These are phyloP conservation scores for Fonsecaea pedrosoi DNA, from an alignment of 2,329 filamentous ascomycete genomes.

Conservation along the genomic window DNA sequence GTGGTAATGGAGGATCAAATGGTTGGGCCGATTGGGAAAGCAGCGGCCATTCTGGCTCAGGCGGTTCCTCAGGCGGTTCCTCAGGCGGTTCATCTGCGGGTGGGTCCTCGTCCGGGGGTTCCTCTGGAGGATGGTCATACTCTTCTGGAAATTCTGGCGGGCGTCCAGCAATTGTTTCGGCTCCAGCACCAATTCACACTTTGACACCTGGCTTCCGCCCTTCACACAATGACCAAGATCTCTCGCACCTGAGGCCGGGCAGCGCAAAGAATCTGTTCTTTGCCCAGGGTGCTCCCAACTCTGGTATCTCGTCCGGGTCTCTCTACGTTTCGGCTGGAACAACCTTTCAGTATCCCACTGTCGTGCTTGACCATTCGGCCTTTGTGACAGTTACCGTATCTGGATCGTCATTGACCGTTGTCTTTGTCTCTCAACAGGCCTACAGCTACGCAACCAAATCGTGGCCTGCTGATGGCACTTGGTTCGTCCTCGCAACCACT, in stretches of 20 bases:
- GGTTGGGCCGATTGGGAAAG: background rate
- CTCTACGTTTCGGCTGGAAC: background rate
- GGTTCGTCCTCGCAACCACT: background rate
- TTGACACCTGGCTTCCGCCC: background rate
- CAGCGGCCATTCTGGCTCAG: background rate
- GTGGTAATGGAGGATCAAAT: background rate
- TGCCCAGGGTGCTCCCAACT: background rate
- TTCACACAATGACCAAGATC: slow-evolving; percentile 1
- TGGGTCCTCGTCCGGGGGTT: background rate
- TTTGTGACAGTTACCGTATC: slow-evolving; percentile 1
- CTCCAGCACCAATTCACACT: background rate
- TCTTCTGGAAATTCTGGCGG: background rate
- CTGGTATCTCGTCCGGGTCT: background rate
- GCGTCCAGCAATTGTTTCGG: background rate
- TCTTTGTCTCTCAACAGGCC: background rate
- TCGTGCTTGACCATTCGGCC: slow-evolving; percentile 1
- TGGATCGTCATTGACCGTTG: background rate
- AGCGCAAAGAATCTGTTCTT: background rate
- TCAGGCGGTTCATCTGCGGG: background rate
- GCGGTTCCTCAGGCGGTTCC: background rate
- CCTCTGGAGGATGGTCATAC: background rate
- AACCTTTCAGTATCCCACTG: background rate
- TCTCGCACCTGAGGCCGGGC: background rate
- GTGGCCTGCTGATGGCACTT: background rate
- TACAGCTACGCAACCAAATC: background rate